Evolutionary conservation across 2,329 filamentous ascomycete genomes (phyloP), one percentile per base, ranked within the genome.

Genomic region (Elsinoe fawcettii): DNA sequence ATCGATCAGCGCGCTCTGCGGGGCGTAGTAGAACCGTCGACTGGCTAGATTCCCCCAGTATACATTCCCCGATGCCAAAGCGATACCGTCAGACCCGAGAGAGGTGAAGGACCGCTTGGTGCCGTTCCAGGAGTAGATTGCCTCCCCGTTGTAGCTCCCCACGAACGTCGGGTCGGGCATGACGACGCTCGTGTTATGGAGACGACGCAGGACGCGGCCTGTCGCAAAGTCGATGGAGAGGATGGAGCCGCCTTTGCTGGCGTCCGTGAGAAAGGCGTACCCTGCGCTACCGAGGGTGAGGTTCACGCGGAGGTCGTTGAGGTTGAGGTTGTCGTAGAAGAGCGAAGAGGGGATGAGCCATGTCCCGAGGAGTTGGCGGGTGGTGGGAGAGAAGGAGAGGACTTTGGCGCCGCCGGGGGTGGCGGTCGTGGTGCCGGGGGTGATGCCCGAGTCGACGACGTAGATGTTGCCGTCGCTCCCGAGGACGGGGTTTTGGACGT

Each of bases 401-500:
- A 75, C 67, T 62, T 75, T 75, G 3, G 72, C 70, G 1, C 72
- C 72, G 5, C 68, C 66, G 7, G 66, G 63, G 0, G 69, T 49
- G 2, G 73, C 66, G 56, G 60, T 62, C 57, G 57, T 62, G 63
- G 7, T 67, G 66, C 59, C 41, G 30, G 66, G 66, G 9, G 66
- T 65, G 43, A 75, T 73, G 1, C 73, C 73, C 30, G 64, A 71
- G 59, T 75, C 73, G 12, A 75, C 66, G 5, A 74, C 63, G 71
- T 72, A 75, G 9, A 75, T 63, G 39, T 70, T 68, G 18, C 68
- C 67, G 8, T 67, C 58, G 5, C 68, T 66, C 57, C 75, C 73
- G 9, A 73, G 66, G 6, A 75, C 69, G n/a, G 75, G 66, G 49
- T 75, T 75, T 60, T 75, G 73, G 3, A 75, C 71, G 55, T 75